phyloP scores from a whole-genome alignment of 2,329 filamentous ascomycete genomes.

The Cladosporium sp. region DNA sequence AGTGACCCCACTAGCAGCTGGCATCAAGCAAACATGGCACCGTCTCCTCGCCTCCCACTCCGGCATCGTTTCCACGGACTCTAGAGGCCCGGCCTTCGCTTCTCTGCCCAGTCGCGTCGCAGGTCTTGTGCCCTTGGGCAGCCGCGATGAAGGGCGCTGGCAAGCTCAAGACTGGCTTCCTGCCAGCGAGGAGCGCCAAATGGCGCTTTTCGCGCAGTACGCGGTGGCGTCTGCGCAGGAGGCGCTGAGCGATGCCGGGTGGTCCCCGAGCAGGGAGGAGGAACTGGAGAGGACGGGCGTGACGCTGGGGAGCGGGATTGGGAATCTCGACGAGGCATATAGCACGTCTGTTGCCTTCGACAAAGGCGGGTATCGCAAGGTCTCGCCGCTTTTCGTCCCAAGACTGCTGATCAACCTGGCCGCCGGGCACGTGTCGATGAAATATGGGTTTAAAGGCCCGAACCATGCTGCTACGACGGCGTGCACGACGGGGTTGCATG shows the following conservation, averaged over 20 bases:
- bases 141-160: slow-evolving; percentile 46
- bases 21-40: slow-evolving; percentile 70
- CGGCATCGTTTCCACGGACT: slow-evolving; percentile 73
- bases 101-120: slow-evolving; percentile 82
- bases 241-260: slow-evolving; percentile 79
- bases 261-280: slow-evolving; percentile 61
- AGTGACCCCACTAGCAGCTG: slow-evolving; percentile 44
- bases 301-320: slow-evolving; percentile 92
- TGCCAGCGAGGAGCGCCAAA: slow-evolving; percentile 66
- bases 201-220: slow-evolving; percentile 91
- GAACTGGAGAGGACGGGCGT: slow-evolving; percentile 80
- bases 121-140: slow-evolving; percentile 70
- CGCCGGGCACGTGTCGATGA: slow-evolving; percentile 93
- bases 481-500: slow-evolving; percentile 93
- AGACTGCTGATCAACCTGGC: slow-evolving; percentile 92
- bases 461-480: slow-evolving; percentile 93
- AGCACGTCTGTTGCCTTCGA: slow-evolving; percentile 76
- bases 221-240: slow-evolving; percentile 83
- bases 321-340: slow-evolving; percentile 89
- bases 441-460: slow-evolving; percentile 81
- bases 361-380: slow-evolving; percentile 79
- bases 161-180: slow-evolving; percentile 48
- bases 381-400: slow-evolving; percentile 91
- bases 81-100: slow-evolving; percentile 63
- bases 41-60: slow-evolving; percentile 77